These are phyloP conservation scores for Vanrija humicola DNA, from an alignment of 1,284 basidiomycete genomes.

Conservation along the genomic window DNA sequence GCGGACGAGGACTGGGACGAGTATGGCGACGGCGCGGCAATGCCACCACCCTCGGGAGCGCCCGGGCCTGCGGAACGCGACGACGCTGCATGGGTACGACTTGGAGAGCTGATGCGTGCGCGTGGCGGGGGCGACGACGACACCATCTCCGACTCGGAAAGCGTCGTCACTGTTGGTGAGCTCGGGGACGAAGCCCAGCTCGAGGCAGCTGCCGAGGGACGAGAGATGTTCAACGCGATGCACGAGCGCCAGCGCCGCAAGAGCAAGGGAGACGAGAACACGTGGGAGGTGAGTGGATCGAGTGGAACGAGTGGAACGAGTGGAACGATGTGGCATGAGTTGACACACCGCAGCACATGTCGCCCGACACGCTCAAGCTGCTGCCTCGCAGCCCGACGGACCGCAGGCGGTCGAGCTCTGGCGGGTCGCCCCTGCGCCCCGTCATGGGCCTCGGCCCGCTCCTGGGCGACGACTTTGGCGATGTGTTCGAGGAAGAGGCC, in stretches of 20 bases:
- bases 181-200: constrained; percentile 67
- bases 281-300: constrained; percentile 74
- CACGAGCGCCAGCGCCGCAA: constrained; percentile 39
- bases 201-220: constrained; percentile 54
- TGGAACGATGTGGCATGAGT: constrained; percentile 4
- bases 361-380: constrained; percentile 84
- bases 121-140: constrained; percentile 16
- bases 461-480: constrained; percentile 60
- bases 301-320: constrained; percentile 45
- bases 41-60: constrained; percentile 1
- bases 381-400: constrained; percentile 79
- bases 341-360: constrained; percentile 68
- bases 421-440: constrained; percentile 70
- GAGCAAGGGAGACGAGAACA: constrained; percentile 60
- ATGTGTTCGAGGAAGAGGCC: constrained; percentile 59
- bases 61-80: constrained; percentile 26
- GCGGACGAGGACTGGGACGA: constrained; percentile 23
- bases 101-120: constrained; percentile 40
- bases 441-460: constrained; percentile 67
- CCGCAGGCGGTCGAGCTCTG: constrained; percentile 61
- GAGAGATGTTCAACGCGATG: constrained; percentile 53
- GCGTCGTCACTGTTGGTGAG: constrained; percentile 80
- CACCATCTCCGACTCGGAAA: constrained; percentile 85
- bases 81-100: constrained; percentile 40
- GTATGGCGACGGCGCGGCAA: constrained; percentile 10